Conservation (phyloP, 169 alveolate species). For the Plasmodium ovale region DNA sequence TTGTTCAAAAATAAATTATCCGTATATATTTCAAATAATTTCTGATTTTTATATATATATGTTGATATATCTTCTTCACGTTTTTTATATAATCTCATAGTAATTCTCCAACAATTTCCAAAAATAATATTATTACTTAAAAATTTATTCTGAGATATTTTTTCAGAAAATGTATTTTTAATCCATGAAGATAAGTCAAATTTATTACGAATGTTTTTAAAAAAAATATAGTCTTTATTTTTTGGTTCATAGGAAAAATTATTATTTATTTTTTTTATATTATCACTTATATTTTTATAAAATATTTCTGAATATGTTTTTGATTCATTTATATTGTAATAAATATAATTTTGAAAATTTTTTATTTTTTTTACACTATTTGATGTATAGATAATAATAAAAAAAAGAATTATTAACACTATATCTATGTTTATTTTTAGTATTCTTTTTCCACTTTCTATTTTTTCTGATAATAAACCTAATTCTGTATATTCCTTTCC, state of each 20-base stretch:
- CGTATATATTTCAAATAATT: slow-evolving; percentile 65
- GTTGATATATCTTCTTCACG: slow-evolving; percentile 6
- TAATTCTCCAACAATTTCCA: slow-evolving; percentile 75
- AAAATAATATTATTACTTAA: slow-evolving; percentile 55
- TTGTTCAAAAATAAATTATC: slow-evolving; percentile 58
- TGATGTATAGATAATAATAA: slow-evolving; percentile 75
- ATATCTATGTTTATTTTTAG: slow-evolving; percentile 74
- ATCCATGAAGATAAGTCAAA: slow-evolving; percentile 59
- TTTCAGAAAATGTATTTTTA: slow-evolving; percentile 29
- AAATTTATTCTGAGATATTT: slow-evolving; percentile 25
- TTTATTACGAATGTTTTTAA: slow-evolving; percentile 25
- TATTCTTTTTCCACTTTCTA: slow-evolving; percentile 77
- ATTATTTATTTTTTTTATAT: slow-evolving; percentile 34
- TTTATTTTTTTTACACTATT: slow-evolving; percentile 57
- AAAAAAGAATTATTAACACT: slow-evolving; percentile 78
- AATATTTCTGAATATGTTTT: slow-evolving; percentile 30
- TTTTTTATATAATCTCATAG: slow-evolving; percentile 73
- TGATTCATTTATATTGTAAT: slow-evolving; percentile 40
- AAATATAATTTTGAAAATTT: slow-evolving; percentile 49
- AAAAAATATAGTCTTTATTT: slow-evolving; percentile 44
- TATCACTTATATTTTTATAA: slow-evolving; percentile 31
- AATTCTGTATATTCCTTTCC: slow-evolving; percentile 32
- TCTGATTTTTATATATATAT: slow-evolving; percentile 52
- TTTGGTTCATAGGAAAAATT: slow-evolving; percentile 74
- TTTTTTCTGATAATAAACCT: slow-evolving; percentile 69